Conservation (phyloP, 768 basidiomycete species). For the Leccinum longicurvipes region DNA sequence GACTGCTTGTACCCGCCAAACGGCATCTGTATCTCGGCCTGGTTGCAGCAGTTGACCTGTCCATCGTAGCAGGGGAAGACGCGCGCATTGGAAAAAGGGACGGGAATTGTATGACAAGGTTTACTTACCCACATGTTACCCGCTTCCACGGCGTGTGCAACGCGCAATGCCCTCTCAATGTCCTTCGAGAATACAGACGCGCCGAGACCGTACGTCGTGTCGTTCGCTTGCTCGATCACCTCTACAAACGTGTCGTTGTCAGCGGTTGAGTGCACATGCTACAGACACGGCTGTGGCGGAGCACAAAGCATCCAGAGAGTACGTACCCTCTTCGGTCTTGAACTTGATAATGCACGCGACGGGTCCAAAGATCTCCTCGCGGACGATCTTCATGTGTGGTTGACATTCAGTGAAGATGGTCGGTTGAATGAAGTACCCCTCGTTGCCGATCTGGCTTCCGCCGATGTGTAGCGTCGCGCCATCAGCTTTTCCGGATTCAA, state of each 20-base stretch:
- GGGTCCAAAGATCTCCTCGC: constrained; percentile 10
- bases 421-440: constrained; percentile 11
- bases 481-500: constrained; percentile 3
- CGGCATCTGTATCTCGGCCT: constrained; percentile 8
- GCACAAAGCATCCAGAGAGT: not conserved
- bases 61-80: not conserved
- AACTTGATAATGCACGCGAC: constrained; percentile 10
- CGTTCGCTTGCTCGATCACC: constrained; percentile 9
- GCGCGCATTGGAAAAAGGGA: not conserved
- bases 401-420: constrained; percentile 9
- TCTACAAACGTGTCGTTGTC: not conserved
- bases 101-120: not conserved
- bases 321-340: constrained; percentile 3
- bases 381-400: constrained; percentile 12
- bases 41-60: constrained; percentile 6
- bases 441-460: constrained; percentile 1
- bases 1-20: constrained; percentile 12
- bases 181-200: constrained; percentile 10
- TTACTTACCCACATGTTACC: constrained; percentile 57
- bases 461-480: constrained; percentile 5
- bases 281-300: too few relatives aligned
- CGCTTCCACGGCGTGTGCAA: constrained; percentile 42
- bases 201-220: constrained; percentile 9
- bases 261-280: not conserved
- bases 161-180: constrained; percentile 38